Evolutionary conservation across 2,329 filamentous ascomycete species (phyloP), one percentile per base, ranked within the genome.

Genomic region (Colletotrichum tropicale): DNA sequence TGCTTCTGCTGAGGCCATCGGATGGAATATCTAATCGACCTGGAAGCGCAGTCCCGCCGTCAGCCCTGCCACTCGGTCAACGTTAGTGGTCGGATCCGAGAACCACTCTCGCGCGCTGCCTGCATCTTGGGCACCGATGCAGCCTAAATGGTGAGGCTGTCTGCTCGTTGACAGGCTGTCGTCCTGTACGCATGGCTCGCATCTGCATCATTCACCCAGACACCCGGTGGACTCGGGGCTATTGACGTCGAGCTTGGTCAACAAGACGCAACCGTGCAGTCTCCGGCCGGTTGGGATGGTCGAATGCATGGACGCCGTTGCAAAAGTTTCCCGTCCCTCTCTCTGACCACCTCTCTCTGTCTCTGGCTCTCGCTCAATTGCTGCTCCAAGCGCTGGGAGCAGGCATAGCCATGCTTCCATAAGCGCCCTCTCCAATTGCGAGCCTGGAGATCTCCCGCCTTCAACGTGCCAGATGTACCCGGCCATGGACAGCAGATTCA

Each of bases 131-230:
- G 77, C 77, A 78, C 48, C 77, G 61, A 78, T 67, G 77, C 77
- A 61, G 77, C 77, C 77, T 70, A 74, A 77, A 77, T 30, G 65
- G 70, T 77, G 77, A 78, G 77, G 77, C 76, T 73, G 77, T 73
- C 52, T 38, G 55, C 10, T 18, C 21, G 12, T 68, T 70, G 75
- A 76, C 75, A 76, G 77, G 72, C 36, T 56, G 56, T 52, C 43
- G 43, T 69, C 36, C 69, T 18, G 24, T 21, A 34, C 28, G 38
- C 64, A 71, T 48, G 28, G 32, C 76, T 55, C 69, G 66, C 38
- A 71, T 62, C 30, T 77, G 34, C 74, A 74, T 64, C 34, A 65
- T 43, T 64, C 55, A 65, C 70, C 34, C 64, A 56, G 36, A 62
- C 34, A 74, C 32, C 21, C 64, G 36, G 48, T 34, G 34, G 48